A percentile compares a stretch with the other conserved stretches of the same genome.
phyloP scores from a whole-genome alignment of 2,329 filamentous ascomycete species.

The Beauveria rudraprayagi region DNA sequence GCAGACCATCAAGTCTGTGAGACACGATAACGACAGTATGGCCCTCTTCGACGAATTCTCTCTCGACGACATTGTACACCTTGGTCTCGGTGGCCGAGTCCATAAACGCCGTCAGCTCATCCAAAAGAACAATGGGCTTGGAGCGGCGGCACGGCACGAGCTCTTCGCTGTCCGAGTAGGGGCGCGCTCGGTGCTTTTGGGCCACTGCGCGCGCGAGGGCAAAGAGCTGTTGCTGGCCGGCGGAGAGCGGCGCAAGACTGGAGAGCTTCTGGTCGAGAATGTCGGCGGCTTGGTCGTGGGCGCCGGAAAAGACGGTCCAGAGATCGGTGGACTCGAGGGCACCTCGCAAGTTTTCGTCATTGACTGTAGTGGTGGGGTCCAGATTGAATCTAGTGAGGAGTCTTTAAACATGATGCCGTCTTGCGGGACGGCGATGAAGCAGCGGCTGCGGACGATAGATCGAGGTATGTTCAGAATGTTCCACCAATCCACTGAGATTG shows the following conservation, averaged over 20 bases:
- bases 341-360: slow-evolving; percentile 1
- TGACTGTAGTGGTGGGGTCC: slow-evolving; percentile 13
- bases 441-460: slow-evolving; percentile 19
- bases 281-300: not conserved
- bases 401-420: slow-evolving; percentile 18
- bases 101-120: slow-evolving; percentile 25
- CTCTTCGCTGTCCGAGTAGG: not conserved
- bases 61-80: slow-evolving; percentile 23
- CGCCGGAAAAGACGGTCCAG: slow-evolving; percentile 8
- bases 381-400: slow-evolving; percentile 17
- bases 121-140: slow-evolving; percentile 25
- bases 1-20: slow-evolving; percentile 23
- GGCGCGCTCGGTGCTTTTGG: slow-evolving; percentile 14
- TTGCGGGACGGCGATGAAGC: slow-evolving; percentile 25
- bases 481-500: slow-evolving; percentile 22
- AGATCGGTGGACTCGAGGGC: slow-evolving; percentile 13
- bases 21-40: slow-evolving; percentile 29
- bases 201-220: slow-evolving; percentile 24
- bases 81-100: slow-evolving; percentile 25
- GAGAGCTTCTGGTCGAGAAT: slow-evolving; percentile 21
- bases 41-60: slow-evolving; percentile 20
- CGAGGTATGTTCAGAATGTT: slow-evolving; percentile 18
- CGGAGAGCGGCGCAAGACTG: slow-evolving; percentile 21
- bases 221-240: slow-evolving; percentile 26
- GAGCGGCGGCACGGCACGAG: not conserved